A percentile compares a stretch with the other conserved stretches of the same genome.
phyloP scores from a whole-genome alignment of 75 land plant genomes.

The Isoetes taiwanensis region DNA sequence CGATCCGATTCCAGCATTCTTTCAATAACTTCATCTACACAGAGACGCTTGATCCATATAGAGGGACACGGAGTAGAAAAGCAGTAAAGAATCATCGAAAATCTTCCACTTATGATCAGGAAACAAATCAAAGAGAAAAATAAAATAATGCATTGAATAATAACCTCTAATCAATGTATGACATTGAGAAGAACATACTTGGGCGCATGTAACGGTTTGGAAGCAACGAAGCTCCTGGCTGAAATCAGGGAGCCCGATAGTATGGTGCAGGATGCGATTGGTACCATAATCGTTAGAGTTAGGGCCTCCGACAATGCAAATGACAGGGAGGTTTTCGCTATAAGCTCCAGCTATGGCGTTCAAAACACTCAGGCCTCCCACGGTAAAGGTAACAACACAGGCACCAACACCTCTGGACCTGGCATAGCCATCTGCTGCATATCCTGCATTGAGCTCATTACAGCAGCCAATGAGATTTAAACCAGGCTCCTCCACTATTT shows the following conservation, averaged over 20 bases:
- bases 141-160: too few species aligned
- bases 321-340: neutral
- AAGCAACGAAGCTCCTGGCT: conserved; percentile 8
- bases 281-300: conserved; percentile 6
- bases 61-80: too few species aligned
- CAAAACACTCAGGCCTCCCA: neutral
- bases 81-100: too few species aligned
- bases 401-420: neutral
- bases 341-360: conserved; percentile 3
- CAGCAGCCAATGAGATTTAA: conserved; percentile 1
- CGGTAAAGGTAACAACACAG: conserved; percentile 5
- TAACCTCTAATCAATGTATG: too few species aligned
- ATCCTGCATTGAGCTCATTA: conserved; percentile 6
- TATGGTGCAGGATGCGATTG: neutral
- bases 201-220: neutral
- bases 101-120: too few species aligned
- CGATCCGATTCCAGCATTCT: neutral
- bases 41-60: too few species aligned
- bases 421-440: conserved; percentile 4
- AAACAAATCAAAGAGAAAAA: too few species aligned
- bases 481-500: neutral
- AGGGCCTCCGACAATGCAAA: conserved; percentile 3
- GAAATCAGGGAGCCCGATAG: neutral
- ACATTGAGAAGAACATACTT: too few species aligned
- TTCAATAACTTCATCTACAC: too few species aligned